Evolutionary conservation across 1,139 yeast genomes (phyloP).

Genomic region (Geotrichum aggregatum): DNA sequence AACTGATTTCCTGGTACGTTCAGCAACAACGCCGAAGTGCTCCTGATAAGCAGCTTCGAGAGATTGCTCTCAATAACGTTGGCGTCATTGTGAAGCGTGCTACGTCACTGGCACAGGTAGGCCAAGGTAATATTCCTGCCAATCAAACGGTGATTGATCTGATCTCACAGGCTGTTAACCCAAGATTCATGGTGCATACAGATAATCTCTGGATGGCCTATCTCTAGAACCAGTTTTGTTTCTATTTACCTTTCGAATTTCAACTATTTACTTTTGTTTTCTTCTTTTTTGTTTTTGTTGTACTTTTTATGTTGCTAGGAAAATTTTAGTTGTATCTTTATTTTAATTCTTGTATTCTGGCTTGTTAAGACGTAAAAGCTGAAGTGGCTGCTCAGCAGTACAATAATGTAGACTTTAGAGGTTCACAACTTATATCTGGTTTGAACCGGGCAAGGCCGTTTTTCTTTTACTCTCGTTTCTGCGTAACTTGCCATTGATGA

Average conservation of each 20-base stretch:
- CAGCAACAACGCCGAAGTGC: constrained; percentile 65
- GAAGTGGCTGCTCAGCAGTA: too few species aligned
- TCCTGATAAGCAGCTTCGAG: constrained; percentile 76
- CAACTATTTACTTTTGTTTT: constrained; percentile 3
- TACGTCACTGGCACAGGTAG: constrained; percentile 63
- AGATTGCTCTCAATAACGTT: constrained; percentile 83
- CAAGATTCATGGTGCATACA: constrained; percentile 86
- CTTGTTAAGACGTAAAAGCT: too few species aligned
- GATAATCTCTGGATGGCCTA: constrained; percentile 97
- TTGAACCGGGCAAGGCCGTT: too few species aligned
- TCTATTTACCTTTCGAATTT: constrained; percentile 11
- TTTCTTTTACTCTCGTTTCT: too few species aligned
- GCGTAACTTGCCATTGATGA: too few species aligned
- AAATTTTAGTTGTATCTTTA: background rate
- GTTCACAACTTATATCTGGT: too few species aligned
- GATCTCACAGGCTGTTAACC: constrained; percentile 93
- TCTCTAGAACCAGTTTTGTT: constrained; percentile 42
- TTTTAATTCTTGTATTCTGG: too few species aligned
- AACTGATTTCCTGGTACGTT: constrained; percentile 87
- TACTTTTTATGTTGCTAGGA: background rate
- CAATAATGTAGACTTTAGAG: too few species aligned
- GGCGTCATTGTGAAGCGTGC: constrained; percentile 73
- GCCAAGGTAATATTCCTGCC: constrained; percentile 73
- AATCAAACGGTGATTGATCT: constrained; percentile 89
- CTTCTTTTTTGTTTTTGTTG: constrained; percentile 2